phyloP scores from a whole-genome alignment of 140 eudicot genomes.

The Senecio squalidus region DNA sequence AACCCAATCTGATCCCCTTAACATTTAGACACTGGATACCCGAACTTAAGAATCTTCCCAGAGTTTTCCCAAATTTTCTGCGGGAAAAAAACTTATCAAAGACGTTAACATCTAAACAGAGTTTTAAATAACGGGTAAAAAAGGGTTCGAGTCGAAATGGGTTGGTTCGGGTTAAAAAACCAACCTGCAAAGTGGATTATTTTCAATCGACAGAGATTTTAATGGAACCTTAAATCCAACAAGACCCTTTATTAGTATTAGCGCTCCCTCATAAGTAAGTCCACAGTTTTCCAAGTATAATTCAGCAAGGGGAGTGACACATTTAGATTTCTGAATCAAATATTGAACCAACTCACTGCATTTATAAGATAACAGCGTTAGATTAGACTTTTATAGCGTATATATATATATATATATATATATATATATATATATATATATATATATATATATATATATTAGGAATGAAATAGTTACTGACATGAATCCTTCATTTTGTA shows the following conservation, averaged over 20 bases:
- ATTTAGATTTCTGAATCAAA: constrained; percentile 45
- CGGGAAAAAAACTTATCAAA: not conserved
- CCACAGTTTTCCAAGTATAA: constrained; percentile 58
- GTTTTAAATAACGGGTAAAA: not conserved
- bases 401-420: constrained; percentile 1
- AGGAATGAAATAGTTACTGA: constrained; percentile 23
- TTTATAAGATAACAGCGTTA: constrained; percentile 7
- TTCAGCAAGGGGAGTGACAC: constrained; percentile 36
- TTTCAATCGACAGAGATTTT: constrained; percentile 47
- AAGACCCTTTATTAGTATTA: constrained; percentile 47
- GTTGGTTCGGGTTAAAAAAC: not conserved
- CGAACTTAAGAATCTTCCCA: constrained; percentile 55
- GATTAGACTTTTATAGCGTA: not conserved
- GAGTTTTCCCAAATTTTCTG: constrained; percentile 48
- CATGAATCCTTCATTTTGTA: constrained; percentile 64
- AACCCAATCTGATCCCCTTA: constrained; percentile 55
- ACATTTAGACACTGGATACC: constrained; percentile 45
- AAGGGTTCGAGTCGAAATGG: not conserved
- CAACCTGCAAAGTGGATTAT: constrained; percentile 70
- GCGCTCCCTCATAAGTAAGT: constrained; percentile 44
- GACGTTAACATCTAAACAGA: not conserved
- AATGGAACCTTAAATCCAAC: constrained; percentile 43
- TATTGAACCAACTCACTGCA: constrained; percentile 53
- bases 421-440: not conserved
- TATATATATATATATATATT: not conserved